These are phyloP conservation scores for Podospora australis DNA, from an alignment of 495 filamentous ascomycete species.

Conservation along the genomic window DNA sequence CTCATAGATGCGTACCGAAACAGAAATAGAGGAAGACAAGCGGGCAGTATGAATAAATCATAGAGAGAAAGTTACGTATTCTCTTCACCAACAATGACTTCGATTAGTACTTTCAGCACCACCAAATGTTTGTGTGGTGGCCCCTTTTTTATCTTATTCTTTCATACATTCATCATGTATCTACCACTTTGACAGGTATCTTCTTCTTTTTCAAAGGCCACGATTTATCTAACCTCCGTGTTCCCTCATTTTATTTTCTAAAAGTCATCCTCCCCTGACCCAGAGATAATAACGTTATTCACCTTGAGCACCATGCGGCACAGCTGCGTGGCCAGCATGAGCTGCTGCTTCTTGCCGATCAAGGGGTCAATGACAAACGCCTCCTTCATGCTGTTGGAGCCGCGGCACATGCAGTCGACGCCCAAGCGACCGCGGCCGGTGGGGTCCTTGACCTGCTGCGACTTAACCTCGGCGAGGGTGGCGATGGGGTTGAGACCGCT, in stretches of 20 bases:
- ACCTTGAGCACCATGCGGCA: conserved; percentile 99
- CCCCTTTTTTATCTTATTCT: neutral
- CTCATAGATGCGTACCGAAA: too few species aligned
- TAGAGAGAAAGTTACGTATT: too few species aligned
- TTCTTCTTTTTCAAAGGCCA: conserved; percentile 3
- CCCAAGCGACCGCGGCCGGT: conserved; percentile 60
- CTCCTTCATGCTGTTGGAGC: conserved; percentile 93
- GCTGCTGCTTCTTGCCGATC: conserved; percentile 95
- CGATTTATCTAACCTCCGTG: conserved; percentile 3
- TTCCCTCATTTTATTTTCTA: conserved; percentile 48
- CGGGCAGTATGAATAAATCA: too few species aligned
- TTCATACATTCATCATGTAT: conserved; percentile 10
- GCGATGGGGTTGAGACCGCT: conserved; percentile 93
- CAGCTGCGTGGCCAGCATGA: conserved; percentile 91
- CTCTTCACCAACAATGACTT: too few species aligned
- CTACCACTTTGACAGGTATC: too few species aligned
- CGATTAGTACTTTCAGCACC: too few species aligned
- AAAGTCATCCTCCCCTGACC: conserved; percentile 86
- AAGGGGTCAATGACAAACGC: conserved; percentile 97
- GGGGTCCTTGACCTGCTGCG: conserved; percentile 86
- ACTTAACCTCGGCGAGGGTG: conserved; percentile 90
- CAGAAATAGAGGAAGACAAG: too few species aligned
- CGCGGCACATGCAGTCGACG: conserved; percentile 95
- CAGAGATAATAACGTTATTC: conserved; percentile 92
- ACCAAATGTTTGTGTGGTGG: too few species aligned